Evolutionary conservation across 1,284 basidiomycete genomes (phyloP), one percentile per base, ranked within the genome.

Genomic region (Puccinia triticina): DNA sequence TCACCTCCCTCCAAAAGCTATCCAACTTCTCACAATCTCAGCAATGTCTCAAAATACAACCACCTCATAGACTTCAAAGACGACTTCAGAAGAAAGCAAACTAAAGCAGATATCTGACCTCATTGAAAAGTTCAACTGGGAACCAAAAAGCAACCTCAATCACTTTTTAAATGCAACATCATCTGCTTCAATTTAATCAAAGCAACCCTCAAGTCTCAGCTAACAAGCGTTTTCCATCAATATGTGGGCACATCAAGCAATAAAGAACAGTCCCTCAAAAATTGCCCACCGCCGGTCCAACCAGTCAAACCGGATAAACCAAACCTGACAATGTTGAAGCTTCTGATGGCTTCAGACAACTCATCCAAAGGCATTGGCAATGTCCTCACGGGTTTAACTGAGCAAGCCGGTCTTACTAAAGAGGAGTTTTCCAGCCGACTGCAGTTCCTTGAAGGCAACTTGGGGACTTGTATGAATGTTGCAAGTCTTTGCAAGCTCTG

Each of bases 281-380:
- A 29, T 67, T 29, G 10, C 5, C 76, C 76, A 16, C 76, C 61
- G 18, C 29, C 46, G 34, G 61, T 77, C 23, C 21, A 46, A 48
- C 55, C 29, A 37, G 18, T 77, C 12, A 59, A 50, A 66, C 11
- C 59, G 12, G 57, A 64, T 23, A 67, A 77, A 61, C 37, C 57
- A 23, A 46, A 69, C 34, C n/a, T 78, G 16, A 29, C 2, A 16
- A 78, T 78, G 61, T 55, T 78, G 21, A 37, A 53, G 21, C 64
- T 78, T 3, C 69, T 78, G 77, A 53, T 67, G 26, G 46, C 66
- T 50, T 78, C 77, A 48, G 40, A 50, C 21, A 67, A 67, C 8
- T 78, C 43, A 21, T 32, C 77, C 18, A 64, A 78, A 55, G 64
- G 77, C 23, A 50, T 78, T 69, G 43, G 64, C 8, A 12, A 78